Evolutionary conservation across 352 stramenopile species (phyloP).

Genomic region (Phytophthora foliorum): DNA sequence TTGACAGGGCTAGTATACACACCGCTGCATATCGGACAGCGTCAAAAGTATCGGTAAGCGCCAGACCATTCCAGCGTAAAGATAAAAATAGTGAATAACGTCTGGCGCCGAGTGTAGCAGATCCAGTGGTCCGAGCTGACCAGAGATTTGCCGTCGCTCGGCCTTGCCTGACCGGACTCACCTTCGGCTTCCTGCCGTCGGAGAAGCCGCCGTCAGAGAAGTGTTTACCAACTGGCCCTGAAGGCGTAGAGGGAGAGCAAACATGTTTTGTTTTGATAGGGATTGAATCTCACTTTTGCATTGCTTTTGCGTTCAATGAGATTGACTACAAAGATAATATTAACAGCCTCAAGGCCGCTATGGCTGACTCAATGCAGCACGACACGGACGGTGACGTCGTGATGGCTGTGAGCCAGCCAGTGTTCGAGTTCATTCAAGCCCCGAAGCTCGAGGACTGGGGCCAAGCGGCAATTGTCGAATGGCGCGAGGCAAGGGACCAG

Average conservation of each 20-base stretch:
- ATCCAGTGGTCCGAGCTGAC: too few relatives aligned
- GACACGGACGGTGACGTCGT: conserved; percentile 23
- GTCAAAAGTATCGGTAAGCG: too few relatives aligned
- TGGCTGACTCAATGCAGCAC: conserved; percentile 10
- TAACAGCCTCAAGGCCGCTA: conserved; percentile 16
- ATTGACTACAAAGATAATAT: conserved; percentile 22
- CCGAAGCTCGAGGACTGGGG: conserved; percentile 15
- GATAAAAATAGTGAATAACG: too few relatives aligned
- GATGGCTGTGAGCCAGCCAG: conserved; percentile 18
- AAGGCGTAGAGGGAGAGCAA: conserved; percentile 1
- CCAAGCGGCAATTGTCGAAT: conserved; percentile 29
- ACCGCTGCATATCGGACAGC: too few relatives aligned
- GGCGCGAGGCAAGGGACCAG: conserved; percentile 7
- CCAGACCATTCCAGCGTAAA: too few relatives aligned
- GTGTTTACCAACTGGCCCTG: too few relatives aligned
- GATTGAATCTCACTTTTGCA: conserved; percentile 16
- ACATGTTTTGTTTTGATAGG: conserved; percentile 1
- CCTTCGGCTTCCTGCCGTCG: too few relatives aligned
- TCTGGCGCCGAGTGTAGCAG: too few relatives aligned
- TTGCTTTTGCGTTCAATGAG: conserved; percentile 8
- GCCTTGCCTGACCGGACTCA: too few relatives aligned
- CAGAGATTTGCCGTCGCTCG: too few relatives aligned
- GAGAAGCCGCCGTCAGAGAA: too few relatives aligned
- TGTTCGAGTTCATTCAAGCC: conserved; percentile 27
- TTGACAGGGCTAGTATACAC: too few relatives aligned